Evolutionary conservation across 495 filamentous ascomycete genomes (phyloP).

Genomic region (Penicillium dipodomyicola): DNA sequence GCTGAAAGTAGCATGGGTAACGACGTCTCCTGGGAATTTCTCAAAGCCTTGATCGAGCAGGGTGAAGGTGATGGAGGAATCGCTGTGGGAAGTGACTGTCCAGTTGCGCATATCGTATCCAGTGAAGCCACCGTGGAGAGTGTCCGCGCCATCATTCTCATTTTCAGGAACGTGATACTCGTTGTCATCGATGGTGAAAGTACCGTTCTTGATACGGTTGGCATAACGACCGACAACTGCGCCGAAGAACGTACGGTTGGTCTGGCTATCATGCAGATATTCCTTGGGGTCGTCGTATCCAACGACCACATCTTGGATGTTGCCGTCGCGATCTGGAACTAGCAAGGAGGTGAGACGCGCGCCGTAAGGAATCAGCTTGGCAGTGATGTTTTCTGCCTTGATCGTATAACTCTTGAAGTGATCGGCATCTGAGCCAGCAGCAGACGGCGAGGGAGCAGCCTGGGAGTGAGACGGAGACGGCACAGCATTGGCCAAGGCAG

Average conservation of each 20-base stretch:
- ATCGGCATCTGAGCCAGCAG: slow-evolving; percentile 14
- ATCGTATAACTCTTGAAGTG: slow-evolving; percentile 68
- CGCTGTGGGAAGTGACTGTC: slow-evolving; percentile 65
- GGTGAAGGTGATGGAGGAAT: slow-evolving; percentile 72
- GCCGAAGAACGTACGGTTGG: slow-evolving; percentile 71
- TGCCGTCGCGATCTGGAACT: slow-evolving; percentile 68
- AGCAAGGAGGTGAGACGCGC: slow-evolving; percentile 72
- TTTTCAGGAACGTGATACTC: slow-evolving; percentile 66
- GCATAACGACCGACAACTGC: slow-evolving; percentile 78
- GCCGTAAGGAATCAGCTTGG: slow-evolving; percentile 74
- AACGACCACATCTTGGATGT: slow-evolving; percentile 63
- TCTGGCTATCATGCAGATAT: slow-evolving; percentile 63
- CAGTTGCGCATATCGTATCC: slow-evolving; percentile 85
- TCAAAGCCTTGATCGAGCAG: slow-evolving; percentile 71
- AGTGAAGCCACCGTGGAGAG: slow-evolving; percentile 76
- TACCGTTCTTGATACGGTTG: slow-evolving; percentile 84
- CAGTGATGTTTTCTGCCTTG: slow-evolving; percentile 66
- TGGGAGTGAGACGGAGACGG: slow-evolving; percentile 19
- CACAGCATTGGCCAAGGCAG: slow-evolving; percentile 28
- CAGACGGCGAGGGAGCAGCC: slow-evolving; percentile 9
- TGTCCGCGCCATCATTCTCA: slow-evolving; percentile 67
- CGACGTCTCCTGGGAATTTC: slow-evolving; percentile 77
- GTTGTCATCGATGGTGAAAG: slow-evolving; percentile 66
- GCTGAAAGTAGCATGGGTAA: slow-evolving; percentile 75
- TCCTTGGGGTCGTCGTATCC: slow-evolving; percentile 77